Evolutionary conservation across 257 asterid species (phyloP), one percentile per base, ranked within the genome.

Genomic region (Solanum tacnaense): DNA sequence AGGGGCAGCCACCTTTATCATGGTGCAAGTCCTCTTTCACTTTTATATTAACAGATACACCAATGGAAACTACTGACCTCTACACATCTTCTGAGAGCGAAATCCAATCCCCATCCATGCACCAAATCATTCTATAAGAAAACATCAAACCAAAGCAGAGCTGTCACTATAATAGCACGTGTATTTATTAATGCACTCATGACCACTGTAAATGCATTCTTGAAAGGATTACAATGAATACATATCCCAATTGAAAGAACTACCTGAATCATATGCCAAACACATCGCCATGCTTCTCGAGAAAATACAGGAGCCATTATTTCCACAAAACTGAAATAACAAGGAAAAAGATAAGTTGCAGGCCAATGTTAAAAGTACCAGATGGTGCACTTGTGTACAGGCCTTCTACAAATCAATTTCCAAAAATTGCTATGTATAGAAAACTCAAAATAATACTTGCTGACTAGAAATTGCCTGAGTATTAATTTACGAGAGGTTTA

Each of bases 261-360:
- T 91, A 97, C 99, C 99, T 97, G 99, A 94, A 97, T 97, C 99
- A 97, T 94, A 93, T 97, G 99, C 99, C 99, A 97, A 87, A 96
- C 98, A 91, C 99, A 97, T 89, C 98, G 93, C 99, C 99, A 97
- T 90, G 99, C 99, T 84, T 92, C 97, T 41, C 98, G 97, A 88
- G 99, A 96, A 88, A 96, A 97, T 38, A 97, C 99, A 46, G 99
- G 99, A 94, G 99, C 99, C 99, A 97, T 97, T 88, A 97, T 97
- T 93, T 97, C 99, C 91, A 97, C 99, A 91, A 97, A 97, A 67
- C 99, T 97, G 98, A 85, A 91, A 15, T 89, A 13, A 90, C 62
- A 65, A 62, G 68, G 70, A 9, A 82, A 39, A 31, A 49, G 44
- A 10, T 49, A 20, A 49, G 31, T 49, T 49, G 71, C 44, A 49